Base-by-base conservation (phyloP, 2,329 filamentous ascomycete genomes). In the Hypoxylon sp. region DNA sequence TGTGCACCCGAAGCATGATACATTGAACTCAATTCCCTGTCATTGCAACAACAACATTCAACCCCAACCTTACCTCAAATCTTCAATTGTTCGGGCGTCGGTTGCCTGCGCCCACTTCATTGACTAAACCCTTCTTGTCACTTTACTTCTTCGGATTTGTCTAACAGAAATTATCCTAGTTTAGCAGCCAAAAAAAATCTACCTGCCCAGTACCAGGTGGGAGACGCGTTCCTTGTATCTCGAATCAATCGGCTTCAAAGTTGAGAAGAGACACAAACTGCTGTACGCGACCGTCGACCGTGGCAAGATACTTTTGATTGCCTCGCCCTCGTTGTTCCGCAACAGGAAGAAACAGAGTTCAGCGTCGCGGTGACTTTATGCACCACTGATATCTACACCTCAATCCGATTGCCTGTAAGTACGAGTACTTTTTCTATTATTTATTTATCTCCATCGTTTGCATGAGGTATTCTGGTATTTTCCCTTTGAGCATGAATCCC, bases 51-150 rank as follows among this genome's bases (percentile, higher is more conserved):
- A 64, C 62, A 66, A 65, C 58, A 67, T 62, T 62, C 58, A 52
- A 67, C 52, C 53, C 58, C 59, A 50, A 57, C 46, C 66, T 48
- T 44, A 64, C 55, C 57, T 60, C 52, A 42, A 42, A 42, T 42
- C 37, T 44, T 44, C 39, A 19, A 44, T 44, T 44, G 39, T 44
- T 44, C 39, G 39, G 35, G 39, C 39, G 39, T 19, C 39, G 39
- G 39, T 44, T 44, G 39, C 39, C 39, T 44, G 39, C 39, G 39
- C 39, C 39, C 39, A 33, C 59, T 39, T 24, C 26, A 57, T 42
- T 57, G 67, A 64, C 67, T 70, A 70, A 70, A 70, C 67, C 67
- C 19, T 67, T 70, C 67, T 67, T 31, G 67, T 70, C 63, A 55
- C 6, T 65, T 54, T 59, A 24, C 39, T 55, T 52, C 39, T 17